Conservation (phyloP, 2,329 filamentous ascomycete species). For the Sphaerulina vaccinii region DNA sequence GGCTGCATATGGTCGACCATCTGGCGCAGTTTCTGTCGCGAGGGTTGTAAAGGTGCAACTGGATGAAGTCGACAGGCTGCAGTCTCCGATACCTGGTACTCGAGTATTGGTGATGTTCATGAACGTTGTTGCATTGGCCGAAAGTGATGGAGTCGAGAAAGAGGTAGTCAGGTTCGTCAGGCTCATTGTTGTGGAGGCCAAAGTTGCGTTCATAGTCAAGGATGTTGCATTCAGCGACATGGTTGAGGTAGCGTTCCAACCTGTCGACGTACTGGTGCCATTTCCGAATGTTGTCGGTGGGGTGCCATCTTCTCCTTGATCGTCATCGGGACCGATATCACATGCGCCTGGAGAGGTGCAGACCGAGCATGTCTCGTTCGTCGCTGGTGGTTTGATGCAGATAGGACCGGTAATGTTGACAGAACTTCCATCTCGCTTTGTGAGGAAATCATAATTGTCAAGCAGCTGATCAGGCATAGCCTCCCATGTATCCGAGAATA, state of each 20-base stretch:
- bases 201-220: neutral
- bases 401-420: neutral
- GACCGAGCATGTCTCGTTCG: neutral
- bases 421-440: neutral
- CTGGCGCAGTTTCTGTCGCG: neutral
- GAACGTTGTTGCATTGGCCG: neutral
- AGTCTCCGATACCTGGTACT: neutral
- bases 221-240: neutral
- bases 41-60: neutral
- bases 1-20: neutral
- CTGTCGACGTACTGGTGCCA: no score
- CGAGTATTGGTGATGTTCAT: neutral
- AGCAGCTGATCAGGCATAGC: conserved; percentile 11
- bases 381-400: conserved; percentile 2
- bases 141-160: no score
- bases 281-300: neutral
- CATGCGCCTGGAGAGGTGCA: neutral
- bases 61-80: no score
- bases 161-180: neutral
- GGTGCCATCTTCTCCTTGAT: conserved; percentile 4
- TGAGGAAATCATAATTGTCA: neutral
- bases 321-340: neutral
- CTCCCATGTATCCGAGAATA: conserved; percentile 11
- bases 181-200: neutral
- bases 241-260: neutral